phyloP scores from a whole-genome alignment of 768 basidiomycete species.

The Collybia sordida region DNA sequence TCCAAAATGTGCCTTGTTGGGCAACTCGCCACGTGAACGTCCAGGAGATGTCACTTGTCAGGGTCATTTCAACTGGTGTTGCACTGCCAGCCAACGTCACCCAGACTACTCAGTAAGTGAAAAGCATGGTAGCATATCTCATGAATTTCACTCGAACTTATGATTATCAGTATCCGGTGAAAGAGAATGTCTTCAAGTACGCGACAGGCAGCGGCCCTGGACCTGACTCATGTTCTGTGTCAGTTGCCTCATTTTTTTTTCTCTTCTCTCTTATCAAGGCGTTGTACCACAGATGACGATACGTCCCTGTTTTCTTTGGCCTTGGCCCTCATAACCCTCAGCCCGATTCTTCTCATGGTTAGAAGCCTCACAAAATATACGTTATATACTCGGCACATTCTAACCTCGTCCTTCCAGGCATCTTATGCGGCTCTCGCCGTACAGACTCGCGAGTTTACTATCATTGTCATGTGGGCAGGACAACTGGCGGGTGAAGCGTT shows the following conservation, averaged over 20 bases:
- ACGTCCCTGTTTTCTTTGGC: constrained; percentile 54
- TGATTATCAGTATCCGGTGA: too few species aligned
- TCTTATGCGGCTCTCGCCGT: constrained; percentile 76
- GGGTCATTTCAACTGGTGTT: too few species aligned
- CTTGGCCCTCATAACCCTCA: constrained; percentile 64
- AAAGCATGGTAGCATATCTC: too few species aligned
- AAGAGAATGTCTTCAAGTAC: constrained; percentile 1
- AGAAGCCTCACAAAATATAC: constrained; percentile 3
- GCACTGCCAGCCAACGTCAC: too few species aligned
- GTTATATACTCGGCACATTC: not conserved
- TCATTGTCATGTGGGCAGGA: constrained; percentile 83
- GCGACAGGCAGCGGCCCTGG: constrained; percentile 40
- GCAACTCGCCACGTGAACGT: too few species aligned
- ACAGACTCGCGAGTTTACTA: constrained; percentile 75
- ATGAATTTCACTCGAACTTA: too few species aligned
- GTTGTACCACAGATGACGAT: constrained; percentile 51
- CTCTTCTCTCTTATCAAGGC: not conserved
- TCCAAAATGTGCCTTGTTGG: too few species aligned
- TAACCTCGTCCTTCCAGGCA: constrained; percentile 42
- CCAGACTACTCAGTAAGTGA: too few species aligned
- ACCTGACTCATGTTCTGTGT: constrained; percentile 72
- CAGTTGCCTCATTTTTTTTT: constrained; percentile 15
- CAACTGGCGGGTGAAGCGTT: constrained; percentile 71
- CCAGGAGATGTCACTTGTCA: too few species aligned
- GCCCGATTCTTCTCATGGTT: constrained; percentile 75